phyloP scores from a whole-genome alignment of 2,329 filamentous ascomycete species.

The Fonsecaea erecta region DNA sequence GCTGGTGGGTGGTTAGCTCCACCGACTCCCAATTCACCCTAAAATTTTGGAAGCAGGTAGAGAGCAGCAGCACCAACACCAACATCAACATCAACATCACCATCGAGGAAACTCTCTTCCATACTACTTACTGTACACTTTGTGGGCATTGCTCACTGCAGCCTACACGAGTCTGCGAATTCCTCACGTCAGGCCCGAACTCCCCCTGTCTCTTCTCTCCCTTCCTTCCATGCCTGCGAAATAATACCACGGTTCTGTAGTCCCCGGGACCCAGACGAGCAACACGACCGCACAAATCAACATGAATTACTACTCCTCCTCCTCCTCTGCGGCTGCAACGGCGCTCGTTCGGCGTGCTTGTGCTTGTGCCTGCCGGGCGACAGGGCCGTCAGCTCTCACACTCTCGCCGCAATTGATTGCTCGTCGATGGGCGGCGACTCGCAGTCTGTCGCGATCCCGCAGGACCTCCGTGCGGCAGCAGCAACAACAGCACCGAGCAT shows the following conservation, averaged over 20 bases:
- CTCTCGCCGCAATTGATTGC: background rate
- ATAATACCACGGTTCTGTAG: too few species aligned
- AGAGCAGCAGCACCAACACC: background rate
- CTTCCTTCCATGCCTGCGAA: too few species aligned
- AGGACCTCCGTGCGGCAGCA: background rate
- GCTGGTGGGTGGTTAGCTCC: too few species aligned
- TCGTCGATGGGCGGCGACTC: background rate
- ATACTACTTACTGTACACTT: background rate
- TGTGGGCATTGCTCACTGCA: background rate
- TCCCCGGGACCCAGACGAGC: too few species aligned
- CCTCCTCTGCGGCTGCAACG: conserved; percentile 15
- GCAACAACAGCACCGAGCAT: background rate
- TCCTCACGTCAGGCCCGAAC: background rate
- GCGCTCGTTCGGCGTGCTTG: conserved; percentile 24
- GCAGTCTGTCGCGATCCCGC: background rate
- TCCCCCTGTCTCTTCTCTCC: too few species aligned
- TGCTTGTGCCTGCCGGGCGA: background rate
- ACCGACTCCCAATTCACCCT: conserved; percentile 10
- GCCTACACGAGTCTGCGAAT: background rate
- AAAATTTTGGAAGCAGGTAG: conserved; percentile 10
- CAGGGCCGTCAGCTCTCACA: background rate
- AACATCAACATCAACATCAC: too few species aligned
- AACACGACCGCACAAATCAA: background rate
- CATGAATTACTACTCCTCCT: conserved; percentile 9
- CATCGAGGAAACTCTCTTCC: background rate